Evolutionary conservation across 2,329 filamentous ascomycete species (phyloP).

Genomic region (Graphiopsis chlorocephala): DNA sequence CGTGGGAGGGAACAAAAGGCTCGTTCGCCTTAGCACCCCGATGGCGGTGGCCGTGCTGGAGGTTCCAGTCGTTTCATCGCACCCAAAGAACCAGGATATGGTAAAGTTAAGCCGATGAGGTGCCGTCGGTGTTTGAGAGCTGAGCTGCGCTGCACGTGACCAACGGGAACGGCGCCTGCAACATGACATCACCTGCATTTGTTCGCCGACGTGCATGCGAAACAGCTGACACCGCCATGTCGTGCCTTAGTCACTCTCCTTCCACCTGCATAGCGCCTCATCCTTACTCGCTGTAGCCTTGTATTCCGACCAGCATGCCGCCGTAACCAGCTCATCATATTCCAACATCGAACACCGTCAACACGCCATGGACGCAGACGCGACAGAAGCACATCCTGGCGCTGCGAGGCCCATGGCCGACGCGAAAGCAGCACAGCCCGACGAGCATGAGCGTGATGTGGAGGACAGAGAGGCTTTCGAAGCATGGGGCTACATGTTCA

Average conservation of each 20-base stretch:
- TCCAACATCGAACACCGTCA: background rate
- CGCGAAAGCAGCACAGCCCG: constrained; percentile 11
- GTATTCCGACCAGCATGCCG: background rate
- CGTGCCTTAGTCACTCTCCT: background rate
- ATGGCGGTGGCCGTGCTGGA: too few species aligned
- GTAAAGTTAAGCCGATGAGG: too few species aligned
- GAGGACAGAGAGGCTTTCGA: constrained; percentile 44
- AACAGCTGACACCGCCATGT: constrained; percentile 3
- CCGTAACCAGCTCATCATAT: background rate
- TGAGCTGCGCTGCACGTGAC: background rate
- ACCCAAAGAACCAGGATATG: background rate
- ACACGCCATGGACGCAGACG: constrained; percentile 11
- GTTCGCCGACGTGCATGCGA: background rate
- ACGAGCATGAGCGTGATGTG: constrained; percentile 27
- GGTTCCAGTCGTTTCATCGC: too few species aligned
- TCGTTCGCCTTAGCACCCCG: background rate
- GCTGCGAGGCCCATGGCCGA: constrained; percentile 3
- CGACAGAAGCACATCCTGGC: background rate
- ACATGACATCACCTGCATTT: background rate
- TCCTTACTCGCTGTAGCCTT: background rate
- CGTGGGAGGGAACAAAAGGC: background rate
- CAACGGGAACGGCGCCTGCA: background rate
- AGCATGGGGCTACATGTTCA: constrained; percentile 52
- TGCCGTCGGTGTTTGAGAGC: too few species aligned
- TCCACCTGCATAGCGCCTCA: background rate